Percentiles rank a stretch among this genome's conserved stretches.
phyloP scores from a whole-genome alignment of 768 basidiomycete genomes.

The Antrodiella citrinella region DNA sequence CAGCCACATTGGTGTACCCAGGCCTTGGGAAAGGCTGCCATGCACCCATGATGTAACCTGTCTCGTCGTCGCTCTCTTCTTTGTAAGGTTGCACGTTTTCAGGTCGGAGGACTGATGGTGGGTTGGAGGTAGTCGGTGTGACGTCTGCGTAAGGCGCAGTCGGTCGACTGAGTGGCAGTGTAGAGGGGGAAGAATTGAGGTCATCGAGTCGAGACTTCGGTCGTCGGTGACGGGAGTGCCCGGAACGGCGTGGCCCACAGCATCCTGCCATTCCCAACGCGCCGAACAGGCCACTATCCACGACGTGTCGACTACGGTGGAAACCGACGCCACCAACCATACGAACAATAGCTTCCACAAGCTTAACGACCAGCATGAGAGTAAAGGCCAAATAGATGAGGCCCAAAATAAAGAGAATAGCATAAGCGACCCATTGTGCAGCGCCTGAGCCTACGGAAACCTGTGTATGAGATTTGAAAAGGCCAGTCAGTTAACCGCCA shows the following conservation, averaged over 20 bases:
- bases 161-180: constrained; percentile 16
- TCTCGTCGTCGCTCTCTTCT: constrained; percentile 75
- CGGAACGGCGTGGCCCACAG: constrained; percentile 41
- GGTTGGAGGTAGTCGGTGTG: constrained; percentile 40
- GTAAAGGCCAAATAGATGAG: constrained; percentile 80
- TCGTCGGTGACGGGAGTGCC: constrained; percentile 10
- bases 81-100: constrained; percentile 71
- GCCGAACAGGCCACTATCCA: constrained; percentile 84
- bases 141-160: constrained; percentile 17
- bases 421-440: constrained; percentile 90
- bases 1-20: constrained; percentile 40
- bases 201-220: constrained; percentile 11
- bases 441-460: constrained; percentile 77
- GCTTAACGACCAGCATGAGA: constrained; percentile 77
- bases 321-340: constrained; percentile 74
- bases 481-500: constrained; percentile 12
- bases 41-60: constrained; percentile 88
- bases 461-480: constrained; percentile 30
- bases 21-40: constrained; percentile 69
- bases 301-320: constrained; percentile 69
- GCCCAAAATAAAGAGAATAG: constrained; percentile 75
- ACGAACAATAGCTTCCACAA: constrained; percentile 77
- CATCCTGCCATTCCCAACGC: constrained; percentile 66
- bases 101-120: constrained; percentile 67
- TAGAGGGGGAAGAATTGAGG: constrained; percentile 2